phyloP scores from a whole-genome alignment of 106 monocot genomes.

The Platanthera guangdongensis region DNA sequence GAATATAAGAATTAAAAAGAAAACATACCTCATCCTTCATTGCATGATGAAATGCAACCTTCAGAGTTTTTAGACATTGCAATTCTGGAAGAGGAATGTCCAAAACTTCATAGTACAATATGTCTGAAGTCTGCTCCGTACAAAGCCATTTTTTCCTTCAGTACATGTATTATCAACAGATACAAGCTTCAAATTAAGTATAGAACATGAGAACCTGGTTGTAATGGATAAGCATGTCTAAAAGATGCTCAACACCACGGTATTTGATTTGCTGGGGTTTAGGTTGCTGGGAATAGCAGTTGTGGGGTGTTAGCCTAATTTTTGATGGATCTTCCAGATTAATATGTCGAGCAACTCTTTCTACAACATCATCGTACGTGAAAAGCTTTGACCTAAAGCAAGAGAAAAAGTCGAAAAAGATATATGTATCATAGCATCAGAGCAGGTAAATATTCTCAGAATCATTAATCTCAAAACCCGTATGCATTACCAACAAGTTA shows the following conservation, averaged over 20 bases:
- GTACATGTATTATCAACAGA: neutral
- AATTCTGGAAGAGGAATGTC: slow-evolving; percentile 97
- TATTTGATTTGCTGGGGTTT: slow-evolving; percentile 98
- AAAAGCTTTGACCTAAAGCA: slow-evolving; percentile 71
- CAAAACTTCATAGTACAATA: slow-evolving; percentile 90
- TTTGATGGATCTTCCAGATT: slow-evolving; percentile 83
- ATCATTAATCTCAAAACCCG: neutral
- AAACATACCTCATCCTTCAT: slow-evolving; percentile 76
- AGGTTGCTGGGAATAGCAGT: slow-evolving; percentile 98
- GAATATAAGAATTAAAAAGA: neutral
- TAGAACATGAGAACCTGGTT: slow-evolving; percentile 59
- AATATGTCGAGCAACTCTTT: slow-evolving; percentile 77
- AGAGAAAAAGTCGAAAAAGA: neutral
- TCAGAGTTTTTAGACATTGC: slow-evolving; percentile 87
- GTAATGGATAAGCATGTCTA: slow-evolving; percentile 92
- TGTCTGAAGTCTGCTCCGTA: slow-evolving; percentile 75
- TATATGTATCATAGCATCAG: neutral
- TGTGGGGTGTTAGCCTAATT: slow-evolving; percentile 92
- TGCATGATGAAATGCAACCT: slow-evolving; percentile 93
- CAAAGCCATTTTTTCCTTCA: slow-evolving; percentile 3
- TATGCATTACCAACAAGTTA: neutral
- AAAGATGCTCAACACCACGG: slow-evolving; percentile 80
- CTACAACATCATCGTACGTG: slow-evolving; percentile 95
- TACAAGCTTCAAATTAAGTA: neutral
- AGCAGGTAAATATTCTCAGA: neutral